Percentiles rank a stretch among this genome's conserved stretches.
Evolutionary conservation across 352 stramenopile genomes (phyloP).

Genomic region (Phytophthora cajani): DNA sequence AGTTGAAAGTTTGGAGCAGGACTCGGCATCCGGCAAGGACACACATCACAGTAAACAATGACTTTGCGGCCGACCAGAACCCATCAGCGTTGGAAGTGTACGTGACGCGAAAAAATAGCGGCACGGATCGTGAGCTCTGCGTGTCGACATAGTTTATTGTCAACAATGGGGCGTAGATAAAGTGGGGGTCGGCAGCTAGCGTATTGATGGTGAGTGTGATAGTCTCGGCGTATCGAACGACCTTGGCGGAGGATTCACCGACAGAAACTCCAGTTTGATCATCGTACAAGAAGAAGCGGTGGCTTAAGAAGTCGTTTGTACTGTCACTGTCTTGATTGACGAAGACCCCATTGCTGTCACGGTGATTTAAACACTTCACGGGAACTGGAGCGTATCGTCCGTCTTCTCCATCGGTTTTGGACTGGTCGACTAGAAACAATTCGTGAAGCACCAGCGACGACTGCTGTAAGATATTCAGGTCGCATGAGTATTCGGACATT

Average conservation of each 20-base stretch:
- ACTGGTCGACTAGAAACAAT: conserved; percentile 89
- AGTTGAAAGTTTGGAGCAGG: conserved; percentile 87
- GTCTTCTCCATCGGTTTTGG: conserved; percentile 51
- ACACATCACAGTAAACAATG: conserved; percentile 74
- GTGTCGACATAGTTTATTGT: conserved; percentile 82
- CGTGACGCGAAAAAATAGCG: conserved; percentile 80
- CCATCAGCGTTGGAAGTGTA: conserved; percentile 85
- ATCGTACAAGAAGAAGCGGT: conserved; percentile 95
- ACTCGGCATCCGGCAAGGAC: conserved; percentile 61
- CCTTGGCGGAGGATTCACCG: conserved; percentile 53
- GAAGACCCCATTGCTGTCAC: conserved; percentile 59
- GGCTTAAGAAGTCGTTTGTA: conserved; percentile 86
- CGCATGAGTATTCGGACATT: conserved; percentile 66
- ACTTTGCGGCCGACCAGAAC: conserved; percentile 82
- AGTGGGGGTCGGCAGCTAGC: conserved; percentile 46
- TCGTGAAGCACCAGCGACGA: conserved; percentile 86
- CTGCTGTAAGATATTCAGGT: conserved; percentile 59
- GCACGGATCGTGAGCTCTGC: conserved; percentile 25
- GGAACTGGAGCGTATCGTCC: conserved; percentile 85
- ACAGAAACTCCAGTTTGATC: conserved; percentile 64
- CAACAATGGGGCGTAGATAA: conserved; percentile 78
- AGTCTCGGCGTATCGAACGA: conserved; percentile 73
- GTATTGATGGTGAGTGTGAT: conserved; percentile 77
- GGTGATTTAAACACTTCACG: conserved; percentile 88
- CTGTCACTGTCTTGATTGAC: conserved; percentile 88